These are phyloP conservation scores for Saccharomyces eubayanus DNA, from an alignment of 805 yeast species.

Conservation along the genomic window DNA sequence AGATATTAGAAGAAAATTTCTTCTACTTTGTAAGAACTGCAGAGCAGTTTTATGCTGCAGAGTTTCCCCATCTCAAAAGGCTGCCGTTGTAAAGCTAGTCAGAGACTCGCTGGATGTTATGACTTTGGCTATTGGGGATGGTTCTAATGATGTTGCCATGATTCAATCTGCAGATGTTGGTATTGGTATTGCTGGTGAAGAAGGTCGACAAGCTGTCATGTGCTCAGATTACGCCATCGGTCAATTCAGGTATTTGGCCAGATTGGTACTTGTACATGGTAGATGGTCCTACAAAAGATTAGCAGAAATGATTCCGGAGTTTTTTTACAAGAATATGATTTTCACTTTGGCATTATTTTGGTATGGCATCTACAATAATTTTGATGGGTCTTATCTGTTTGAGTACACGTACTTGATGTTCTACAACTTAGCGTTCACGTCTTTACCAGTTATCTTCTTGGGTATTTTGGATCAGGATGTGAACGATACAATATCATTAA, in stretches of 20 bases:
- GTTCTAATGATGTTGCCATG: slow-evolving; percentile 87
- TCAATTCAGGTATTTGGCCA: slow-evolving; percentile 64
- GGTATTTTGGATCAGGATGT: slow-evolving; percentile 82
- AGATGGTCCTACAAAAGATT: slow-evolving; percentile 80
- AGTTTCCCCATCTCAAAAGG: slow-evolving; percentile 83
- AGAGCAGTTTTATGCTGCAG: slow-evolving; percentile 78
- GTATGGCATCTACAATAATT: slow-evolving; percentile 67
- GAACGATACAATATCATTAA: slow-evolving; percentile 53
- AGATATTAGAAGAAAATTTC: slow-evolving; percentile 47
- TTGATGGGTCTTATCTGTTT: slow-evolving; percentile 71
- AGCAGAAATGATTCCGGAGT: slow-evolving; percentile 75
- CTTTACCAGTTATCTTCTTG: slow-evolving; percentile 68
- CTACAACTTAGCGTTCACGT: slow-evolving; percentile 75
- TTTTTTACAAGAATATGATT: slow-evolving; percentile 71
- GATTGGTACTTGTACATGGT: slow-evolving; percentile 68
- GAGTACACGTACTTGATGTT: slow-evolving; percentile 77
- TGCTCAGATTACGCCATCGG: slow-evolving; percentile 82
- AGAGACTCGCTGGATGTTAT: slow-evolving; percentile 66
- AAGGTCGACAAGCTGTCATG: slow-evolving; percentile 85
- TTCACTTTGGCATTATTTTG: slow-evolving; percentile 69
- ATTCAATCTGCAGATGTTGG: slow-evolving; percentile 84
- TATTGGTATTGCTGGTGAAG: slow-evolving; percentile 87
- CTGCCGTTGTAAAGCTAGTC: slow-evolving; percentile 74
- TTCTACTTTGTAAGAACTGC: slow-evolving; percentile 70
- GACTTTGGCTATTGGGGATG: slow-evolving; percentile 86